These are phyloP conservation scores for Yamadazyma nakazawae DNA, from an alignment of 805 yeast species.

Conservation along the genomic window DNA sequence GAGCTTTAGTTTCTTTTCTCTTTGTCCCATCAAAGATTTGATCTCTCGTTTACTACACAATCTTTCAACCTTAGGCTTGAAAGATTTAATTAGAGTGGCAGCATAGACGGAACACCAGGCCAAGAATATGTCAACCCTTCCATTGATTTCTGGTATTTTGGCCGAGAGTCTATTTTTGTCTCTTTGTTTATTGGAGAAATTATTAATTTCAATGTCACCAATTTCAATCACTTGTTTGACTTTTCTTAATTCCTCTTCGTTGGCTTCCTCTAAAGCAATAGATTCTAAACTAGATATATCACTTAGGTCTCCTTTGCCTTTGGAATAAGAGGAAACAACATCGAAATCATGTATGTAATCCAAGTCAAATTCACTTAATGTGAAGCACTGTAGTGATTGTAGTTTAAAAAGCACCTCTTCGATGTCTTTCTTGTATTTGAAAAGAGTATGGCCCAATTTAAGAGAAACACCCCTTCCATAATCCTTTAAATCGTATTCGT, in stretches of 20 bases:
- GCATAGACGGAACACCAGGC: conserved; percentile 43
- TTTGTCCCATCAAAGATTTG: conserved; percentile 16
- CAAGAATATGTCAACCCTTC: conserved; percentile 37
- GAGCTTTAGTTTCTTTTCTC: conserved; percentile 23
- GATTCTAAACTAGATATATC: conserved; percentile 36
- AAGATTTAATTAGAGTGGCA: conserved; percentile 26
- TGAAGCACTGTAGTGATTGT: conserved; percentile 27
- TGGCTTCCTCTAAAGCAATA: conserved; percentile 14
- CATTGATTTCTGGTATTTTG: conserved; percentile 35
- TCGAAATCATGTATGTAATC: conserved; percentile 36
- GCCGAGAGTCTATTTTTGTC: conserved; percentile 27
- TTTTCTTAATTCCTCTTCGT: conserved; percentile 19
- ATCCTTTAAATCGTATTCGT: conserved; percentile 32
- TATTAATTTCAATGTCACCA: conserved; percentile 24
- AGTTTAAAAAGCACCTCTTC: conserved; percentile 21
- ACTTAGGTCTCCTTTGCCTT: conserved; percentile 20
- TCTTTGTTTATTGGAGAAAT: conserved; percentile 18
- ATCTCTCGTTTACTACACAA: conserved; percentile 26
- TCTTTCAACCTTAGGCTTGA: conserved; percentile 31
- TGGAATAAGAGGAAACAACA: conserved; percentile 18
- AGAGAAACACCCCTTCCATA: conserved; percentile 38
- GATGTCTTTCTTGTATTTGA: conserved; percentile 21
- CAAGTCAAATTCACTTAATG: conserved; percentile 36
- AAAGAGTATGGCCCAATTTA: conserved; percentile 19
- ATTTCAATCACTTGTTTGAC: conserved; percentile 33